Conservation (phyloP, 202 grass and related monocot species). For the Brachypodium distachyon region DNA sequence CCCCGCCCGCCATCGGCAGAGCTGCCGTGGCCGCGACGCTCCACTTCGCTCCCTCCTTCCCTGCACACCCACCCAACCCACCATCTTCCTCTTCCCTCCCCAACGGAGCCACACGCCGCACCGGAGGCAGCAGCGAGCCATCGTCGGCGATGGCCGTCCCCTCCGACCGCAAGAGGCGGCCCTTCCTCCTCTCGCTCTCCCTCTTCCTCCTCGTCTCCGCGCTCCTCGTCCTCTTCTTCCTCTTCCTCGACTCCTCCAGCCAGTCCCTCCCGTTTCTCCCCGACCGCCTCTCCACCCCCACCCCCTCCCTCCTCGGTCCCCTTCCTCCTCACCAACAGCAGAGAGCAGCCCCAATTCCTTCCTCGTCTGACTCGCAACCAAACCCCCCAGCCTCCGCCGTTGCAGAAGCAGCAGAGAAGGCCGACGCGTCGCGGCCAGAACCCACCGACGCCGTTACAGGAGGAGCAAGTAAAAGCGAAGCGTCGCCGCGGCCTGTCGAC, state of each 20-base stretch:
- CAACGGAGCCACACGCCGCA: background rate
- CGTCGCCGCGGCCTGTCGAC: too few relatives aligned
- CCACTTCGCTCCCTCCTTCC: background rate
- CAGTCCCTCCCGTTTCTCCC: slow-evolving; percentile 15
- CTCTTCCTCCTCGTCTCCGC: slow-evolving; percentile 36
- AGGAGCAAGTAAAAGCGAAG: too few relatives aligned
- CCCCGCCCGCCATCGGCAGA: background rate
- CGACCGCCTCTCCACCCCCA: slow-evolving; percentile 22
- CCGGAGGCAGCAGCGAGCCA: background rate
- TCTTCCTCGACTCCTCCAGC: slow-evolving; percentile 37
- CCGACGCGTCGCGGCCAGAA: background rate
- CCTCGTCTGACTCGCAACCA: background rate
- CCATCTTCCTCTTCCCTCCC: background rate
- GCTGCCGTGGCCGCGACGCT: slow-evolving; percentile 6
- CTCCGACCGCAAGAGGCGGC: slow-evolving; percentile 27
- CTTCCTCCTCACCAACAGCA: background rate
- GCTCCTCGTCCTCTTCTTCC: slow-evolving; percentile 23
- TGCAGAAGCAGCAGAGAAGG: background rate
- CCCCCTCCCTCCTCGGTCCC: slow-evolving; percentile 1
- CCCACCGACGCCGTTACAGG: background rate
- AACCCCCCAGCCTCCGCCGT: background rate
- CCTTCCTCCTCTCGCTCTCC: slow-evolving; percentile 34
- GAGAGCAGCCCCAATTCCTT: background rate
- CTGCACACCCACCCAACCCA: background rate
- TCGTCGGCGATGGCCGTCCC: slow-evolving; percentile 24